Evolutionary conservation across 768 basidiomycete genomes (phyloP).

Genomic region (Xerocomellus amylosporus): DNA sequence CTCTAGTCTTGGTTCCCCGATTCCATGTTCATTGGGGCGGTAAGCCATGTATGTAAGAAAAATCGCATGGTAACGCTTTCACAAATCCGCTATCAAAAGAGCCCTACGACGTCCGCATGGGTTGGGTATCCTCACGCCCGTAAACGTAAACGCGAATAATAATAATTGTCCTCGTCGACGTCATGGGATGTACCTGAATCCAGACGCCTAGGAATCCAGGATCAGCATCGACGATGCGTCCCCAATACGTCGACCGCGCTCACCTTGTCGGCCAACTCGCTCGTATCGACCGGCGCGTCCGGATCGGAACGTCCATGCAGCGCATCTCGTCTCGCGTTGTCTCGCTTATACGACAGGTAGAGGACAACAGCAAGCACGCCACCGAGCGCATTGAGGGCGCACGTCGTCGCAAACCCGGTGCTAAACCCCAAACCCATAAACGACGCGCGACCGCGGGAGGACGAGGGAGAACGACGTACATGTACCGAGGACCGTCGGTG

Average conservation of each 20-base stretch:
- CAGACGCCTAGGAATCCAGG: conserved; percentile 7
- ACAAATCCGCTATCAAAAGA: too few relatives aligned
- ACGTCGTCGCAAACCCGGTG: conserved; percentile 57
- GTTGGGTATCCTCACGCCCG: too few relatives aligned
- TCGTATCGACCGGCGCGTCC: conserved; percentile 54
- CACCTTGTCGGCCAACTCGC: conserved; percentile 67
- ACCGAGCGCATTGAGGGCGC: conserved; percentile 26
- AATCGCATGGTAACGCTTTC: too few relatives aligned
- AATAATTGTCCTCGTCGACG: not conserved
- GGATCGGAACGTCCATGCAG: conserved; percentile 49
- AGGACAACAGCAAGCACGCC: conserved; percentile 41
- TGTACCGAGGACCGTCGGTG: conserved; percentile 61
- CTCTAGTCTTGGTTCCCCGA: too few relatives aligned
- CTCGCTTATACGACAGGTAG: conserved; percentile 57
- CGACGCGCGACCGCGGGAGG: not conserved
- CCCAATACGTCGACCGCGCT: not conserved
- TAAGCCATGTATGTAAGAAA: too few relatives aligned
- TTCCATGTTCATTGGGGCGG: too few relatives aligned
- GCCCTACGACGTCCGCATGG: too few relatives aligned
- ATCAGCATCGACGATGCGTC: not conserved
- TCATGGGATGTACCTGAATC: conserved; percentile 24
- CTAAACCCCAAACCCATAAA: not conserved
- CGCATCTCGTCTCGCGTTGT: conserved; percentile 54
- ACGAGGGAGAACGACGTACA: conserved; percentile 39
- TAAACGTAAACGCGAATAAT: not conserved